Base-by-base conservation (phyloP, 2,329 filamentous ascomycete species). In the Aspergillus pseudoterreus region DNA sequence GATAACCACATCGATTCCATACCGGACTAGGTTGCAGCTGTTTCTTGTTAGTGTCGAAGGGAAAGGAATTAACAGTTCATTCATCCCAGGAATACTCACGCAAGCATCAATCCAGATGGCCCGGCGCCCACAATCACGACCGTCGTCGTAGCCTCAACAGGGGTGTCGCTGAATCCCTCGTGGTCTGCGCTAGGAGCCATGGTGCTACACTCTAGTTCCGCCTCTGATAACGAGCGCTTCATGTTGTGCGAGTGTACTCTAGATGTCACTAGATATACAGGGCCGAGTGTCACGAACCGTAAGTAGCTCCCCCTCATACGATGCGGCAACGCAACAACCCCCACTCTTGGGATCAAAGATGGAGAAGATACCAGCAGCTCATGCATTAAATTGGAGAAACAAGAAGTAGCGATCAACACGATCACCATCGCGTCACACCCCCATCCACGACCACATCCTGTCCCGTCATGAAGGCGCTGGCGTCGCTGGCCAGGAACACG, bases 1-100 rank as follows among this genome's bases (percentile, higher is more conserved):
- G 42, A 90, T 78, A 38, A 79, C 77, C 3, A 82, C 78, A 50
- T 82, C 82, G 61, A 89, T 82, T 12, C 86, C 86, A 61, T 82
- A 87, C 8, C 85, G 78, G 15, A 81, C 80, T 33, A 90, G 74
- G 57, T 82, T 79, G 32, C 76, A 75, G 12, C 78, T 81, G 57
- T n/a, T 24, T 30, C 15, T 12, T 11, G 36, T 52, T 43, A 51
- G n/a, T 43, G 3, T 19, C 12, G 9, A 58, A 58, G 58, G 52
- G 15, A n/a, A 14, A 14, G 10, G 15, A 15, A 42, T 12, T 19
- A 5, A 17, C 22, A 22, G 15, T 6, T 3, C 15, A 22, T 11
- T 11, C 3, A 5, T 14, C 32, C 11, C 14, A 17, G 17, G 15
- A 19, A 36, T 14, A 57, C 65, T 45, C 62, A 73, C 64, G 66